These are phyloP conservation scores for Xylariales sp. DNA, from an alignment of 2,329 filamentous ascomycete species.

Conservation along the genomic window DNA sequence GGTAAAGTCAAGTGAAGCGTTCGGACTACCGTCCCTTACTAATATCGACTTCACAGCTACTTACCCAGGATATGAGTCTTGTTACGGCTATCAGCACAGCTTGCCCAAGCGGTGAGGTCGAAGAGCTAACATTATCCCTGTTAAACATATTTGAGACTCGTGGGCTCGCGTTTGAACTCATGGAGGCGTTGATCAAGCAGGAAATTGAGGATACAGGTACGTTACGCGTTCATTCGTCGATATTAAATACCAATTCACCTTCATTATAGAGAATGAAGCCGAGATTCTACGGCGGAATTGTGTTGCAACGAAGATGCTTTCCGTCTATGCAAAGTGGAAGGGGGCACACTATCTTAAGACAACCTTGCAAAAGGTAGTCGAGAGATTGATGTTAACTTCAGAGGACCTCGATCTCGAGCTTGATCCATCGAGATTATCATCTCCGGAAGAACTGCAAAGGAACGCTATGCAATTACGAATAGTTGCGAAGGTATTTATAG, in stretches of 20 bases:
- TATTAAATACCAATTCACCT: conserved; percentile 21
- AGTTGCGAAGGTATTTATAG: conserved; percentile 77
- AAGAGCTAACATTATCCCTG: conserved; percentile 75
- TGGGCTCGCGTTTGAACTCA: conserved; percentile 70
- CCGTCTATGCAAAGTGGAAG: conserved; percentile 78
- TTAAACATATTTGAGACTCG: conserved; percentile 77
- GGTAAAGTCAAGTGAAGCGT: conserved; percentile 50
- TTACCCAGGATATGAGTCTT: conserved; percentile 72
- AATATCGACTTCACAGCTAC: conserved; percentile 55
- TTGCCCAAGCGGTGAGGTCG: conserved; percentile 75
- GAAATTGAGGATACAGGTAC: conserved; percentile 74
- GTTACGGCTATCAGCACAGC: conserved; percentile 72
- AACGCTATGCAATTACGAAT: conserved; percentile 74
- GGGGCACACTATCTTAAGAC: conserved; percentile 70
- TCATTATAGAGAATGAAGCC: conserved; percentile 68
- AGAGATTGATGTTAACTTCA: conserved; percentile 73
- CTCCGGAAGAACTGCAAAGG: conserved; percentile 71
- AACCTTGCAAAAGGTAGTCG: conserved; percentile 74
- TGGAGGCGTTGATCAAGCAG: conserved; percentile 75
- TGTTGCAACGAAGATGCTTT: conserved; percentile 78
- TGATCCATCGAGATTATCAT: conserved; percentile 70
- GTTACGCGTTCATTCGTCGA: conserved; percentile 36
- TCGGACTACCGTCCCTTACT: conserved; percentile 22
- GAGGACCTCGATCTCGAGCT: conserved; percentile 76
- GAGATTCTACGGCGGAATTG: conserved; percentile 75